phyloP scores from a whole-genome alignment of 495 filamentous ascomycete species.

The Aspergillus bridgeri region DNA sequence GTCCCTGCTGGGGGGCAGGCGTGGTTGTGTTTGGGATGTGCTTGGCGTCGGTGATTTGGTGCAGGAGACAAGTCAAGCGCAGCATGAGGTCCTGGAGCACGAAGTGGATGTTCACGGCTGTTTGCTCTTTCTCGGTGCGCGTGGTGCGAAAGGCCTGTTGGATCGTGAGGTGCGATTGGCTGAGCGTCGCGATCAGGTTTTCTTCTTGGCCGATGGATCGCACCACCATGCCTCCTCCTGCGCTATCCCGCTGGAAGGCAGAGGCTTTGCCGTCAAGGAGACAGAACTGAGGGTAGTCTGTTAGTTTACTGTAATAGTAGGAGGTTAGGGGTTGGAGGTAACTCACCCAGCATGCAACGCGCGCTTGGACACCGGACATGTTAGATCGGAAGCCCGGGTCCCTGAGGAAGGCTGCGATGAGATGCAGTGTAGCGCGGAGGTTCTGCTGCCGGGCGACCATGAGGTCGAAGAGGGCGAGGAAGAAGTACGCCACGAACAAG shows the following conservation, averaged over 20 bases:
- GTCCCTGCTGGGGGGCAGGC: too few relatives aligned
- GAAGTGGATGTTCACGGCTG: neutral
- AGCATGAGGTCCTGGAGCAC: neutral
- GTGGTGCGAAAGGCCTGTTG: neutral
- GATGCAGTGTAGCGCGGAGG: neutral
- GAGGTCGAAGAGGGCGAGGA: neutral
- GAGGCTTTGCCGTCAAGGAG: neutral
- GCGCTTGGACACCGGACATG: neutral
- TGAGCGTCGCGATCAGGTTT: neutral
- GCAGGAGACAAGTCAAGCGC: neutral
- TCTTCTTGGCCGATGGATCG: neutral
- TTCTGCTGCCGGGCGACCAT: neutral
- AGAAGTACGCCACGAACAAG: neutral
- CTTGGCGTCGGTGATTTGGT: neutral
- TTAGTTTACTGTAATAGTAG: neutral
- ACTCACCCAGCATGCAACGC: neutral
- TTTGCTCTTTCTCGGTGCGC: neutral
- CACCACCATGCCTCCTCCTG: neutral
- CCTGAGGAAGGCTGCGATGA: neutral
- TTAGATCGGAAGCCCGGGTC: neutral
- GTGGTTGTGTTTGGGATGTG: neutral
- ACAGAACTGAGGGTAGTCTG: neutral
- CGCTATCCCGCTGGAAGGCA: neutral
- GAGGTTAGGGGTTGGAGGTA: neutral
- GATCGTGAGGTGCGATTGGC: neutral